phyloP scores from a whole-genome alignment of 2,329 filamentous ascomycete genomes.

The Fusarium foetens region DNA sequence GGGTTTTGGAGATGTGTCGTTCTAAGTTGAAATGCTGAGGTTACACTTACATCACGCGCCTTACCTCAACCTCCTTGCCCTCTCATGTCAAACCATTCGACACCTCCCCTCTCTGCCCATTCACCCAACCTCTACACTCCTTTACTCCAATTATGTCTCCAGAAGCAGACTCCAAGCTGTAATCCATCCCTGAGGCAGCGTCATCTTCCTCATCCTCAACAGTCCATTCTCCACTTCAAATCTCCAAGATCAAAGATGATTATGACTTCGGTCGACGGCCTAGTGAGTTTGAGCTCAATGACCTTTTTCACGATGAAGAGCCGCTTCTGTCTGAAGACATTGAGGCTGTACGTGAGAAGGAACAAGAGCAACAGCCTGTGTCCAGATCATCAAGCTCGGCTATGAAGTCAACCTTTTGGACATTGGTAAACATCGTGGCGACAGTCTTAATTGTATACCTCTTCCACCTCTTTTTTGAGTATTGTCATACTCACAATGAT shows the following conservation, averaged over 20 bases:
- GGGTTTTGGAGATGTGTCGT: fast-evolving
- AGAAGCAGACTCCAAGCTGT: fast-evolving
- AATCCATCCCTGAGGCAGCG: fast-evolving
- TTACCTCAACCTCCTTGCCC: background rate
- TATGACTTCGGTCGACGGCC: background rate
- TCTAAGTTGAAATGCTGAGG: fast-evolving
- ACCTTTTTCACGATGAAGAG: background rate
- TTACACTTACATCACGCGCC: background rate
- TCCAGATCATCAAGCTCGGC: background rate
- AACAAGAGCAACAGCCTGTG: background rate
- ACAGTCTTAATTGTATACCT: background rate
- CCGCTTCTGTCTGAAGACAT: background rate
- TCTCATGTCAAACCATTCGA: fast-evolving
- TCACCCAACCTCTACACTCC: background rate
- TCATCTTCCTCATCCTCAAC: background rate
- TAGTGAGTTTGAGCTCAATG: background rate
- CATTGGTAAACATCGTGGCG: background rate
- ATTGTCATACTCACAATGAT: too few species aligned
- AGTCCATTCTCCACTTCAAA: background rate
- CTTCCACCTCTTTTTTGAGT: fast-evolving
- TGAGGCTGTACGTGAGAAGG: background rate
- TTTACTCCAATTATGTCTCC: fast-evolving
- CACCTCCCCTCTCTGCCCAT: background rate
- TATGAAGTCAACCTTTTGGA: background rate
- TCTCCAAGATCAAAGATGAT: background rate